Conservation (phyloP, 352 stramenopile species). For the Pythium brachiatum region DNA sequence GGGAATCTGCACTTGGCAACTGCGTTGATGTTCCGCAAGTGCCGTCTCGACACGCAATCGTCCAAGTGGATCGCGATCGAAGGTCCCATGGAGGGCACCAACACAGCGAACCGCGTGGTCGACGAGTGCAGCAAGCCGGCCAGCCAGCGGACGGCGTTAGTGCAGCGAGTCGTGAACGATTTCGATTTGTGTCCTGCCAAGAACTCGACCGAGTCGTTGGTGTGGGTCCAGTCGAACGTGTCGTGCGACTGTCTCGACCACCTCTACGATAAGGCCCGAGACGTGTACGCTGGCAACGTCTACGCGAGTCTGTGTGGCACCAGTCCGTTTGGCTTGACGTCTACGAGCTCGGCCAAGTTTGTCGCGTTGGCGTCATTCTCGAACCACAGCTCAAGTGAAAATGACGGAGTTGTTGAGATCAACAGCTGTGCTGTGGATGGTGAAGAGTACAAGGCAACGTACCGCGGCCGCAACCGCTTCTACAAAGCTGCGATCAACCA, state of each 20-base stretch:
- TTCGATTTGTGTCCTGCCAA: conserved; percentile 31
- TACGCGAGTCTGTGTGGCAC: conserved; percentile 36
- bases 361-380: conserved; percentile 18
- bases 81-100: conserved; percentile 30
- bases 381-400: conserved; percentile 20
- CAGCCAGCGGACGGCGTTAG: not conserved
- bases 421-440: conserved; percentile 26
- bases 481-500: conserved; percentile 38
- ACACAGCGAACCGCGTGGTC: conserved; percentile 25
- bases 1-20: conserved; percentile 37
- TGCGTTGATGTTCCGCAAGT: conserved; percentile 27
- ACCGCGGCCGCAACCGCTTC: conserved; percentile 19
- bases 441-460: conserved; percentile 21
- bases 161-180: conserved; percentile 17
- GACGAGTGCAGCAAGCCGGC: conserved; percentile 20
- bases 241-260: conserved; percentile 18
- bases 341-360: conserved; percentile 21
- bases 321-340: conserved; percentile 28
- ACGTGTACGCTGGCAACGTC: conserved; percentile 18
- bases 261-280: conserved; percentile 24
- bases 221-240: conserved; percentile 9
- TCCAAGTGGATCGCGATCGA: conserved; percentile 45
- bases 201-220: conserved; percentile 29
- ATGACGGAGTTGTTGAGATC: conserved; percentile 42
- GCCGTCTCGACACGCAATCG: conserved; percentile 21